Base-by-base conservation (phyloP, 192 early-diverging fungal species). In the Backusella morwellensis region DNA sequence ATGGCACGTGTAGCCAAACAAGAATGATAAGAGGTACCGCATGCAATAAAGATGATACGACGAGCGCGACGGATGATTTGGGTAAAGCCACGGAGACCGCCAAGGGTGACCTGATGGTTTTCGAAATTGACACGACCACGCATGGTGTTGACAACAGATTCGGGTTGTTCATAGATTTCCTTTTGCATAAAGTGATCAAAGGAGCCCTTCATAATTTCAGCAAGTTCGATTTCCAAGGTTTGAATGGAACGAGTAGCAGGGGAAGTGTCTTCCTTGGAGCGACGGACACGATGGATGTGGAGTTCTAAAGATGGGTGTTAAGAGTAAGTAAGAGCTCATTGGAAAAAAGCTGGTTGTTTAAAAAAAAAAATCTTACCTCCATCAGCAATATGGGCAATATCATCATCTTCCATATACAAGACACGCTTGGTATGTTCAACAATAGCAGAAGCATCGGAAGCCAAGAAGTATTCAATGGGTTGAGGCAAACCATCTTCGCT, bases 121-220 rank as follows among this genome's bases (percentile, higher is more conserved):
- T 97, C 92, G 87, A 98, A 98, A 91, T 99, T 97, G 84, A 99
- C 95, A 85, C 98, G 96, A 66, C 98, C 98, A 85, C 97, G 93
- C 94, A 99, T 99, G 78, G 98, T 98, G 91, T 99, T 99, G 80
- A 98, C 96, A 21, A 99, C 97, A 2, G 96, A 97, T 84, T 98
- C 97, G 69, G 98, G 96, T 86, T 99, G 98, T 87, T 99, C 98
- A 82, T 92, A 99, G 81, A 99, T 99, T 88, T 99, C 98, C 90
- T 99, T 99, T 83, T 95, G 95, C 98, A 99, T 99, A 81, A 98
- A 99, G 88, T 98, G 97, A 77, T 95, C 93, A 82, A 98, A 99
- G 59, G 91, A 93, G 66, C 98, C 82, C 92, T 98, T 98, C 95
- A 97, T 97, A 87, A 99, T 98, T 75, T 95, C 93, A 21, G 96